Percentiles rank a stretch among this genome's conserved stretches.
Conservation (phyloP, 768 basidiomycete species). For the Harrya chromipes region DNA sequence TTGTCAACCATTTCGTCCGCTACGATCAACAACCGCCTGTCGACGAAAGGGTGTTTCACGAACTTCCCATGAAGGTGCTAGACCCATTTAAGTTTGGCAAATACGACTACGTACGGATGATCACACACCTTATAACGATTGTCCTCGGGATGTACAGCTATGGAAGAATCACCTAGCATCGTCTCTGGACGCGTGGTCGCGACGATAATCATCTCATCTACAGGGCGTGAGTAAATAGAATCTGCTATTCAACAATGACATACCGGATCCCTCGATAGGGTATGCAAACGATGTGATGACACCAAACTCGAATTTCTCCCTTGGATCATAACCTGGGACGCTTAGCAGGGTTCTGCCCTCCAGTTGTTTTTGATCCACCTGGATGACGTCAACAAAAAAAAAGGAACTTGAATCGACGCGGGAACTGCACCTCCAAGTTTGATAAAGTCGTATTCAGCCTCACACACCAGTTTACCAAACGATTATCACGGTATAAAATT, state of each 20-base stretch:
- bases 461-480: conserved; percentile 98
- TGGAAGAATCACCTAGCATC: conserved; percentile 96
- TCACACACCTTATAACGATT: conserved; percentile 76
- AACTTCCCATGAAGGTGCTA: conserved; percentile 94
- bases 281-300: conserved; percentile 97
- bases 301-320: conserved; percentile 96
- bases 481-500: conserved; percentile 90
- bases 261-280: conserved; percentile 80
- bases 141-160: conserved; percentile 95
- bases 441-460: conserved; percentile 93
- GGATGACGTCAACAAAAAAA: not conserved
- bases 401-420: no score
- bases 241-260: conserved; percentile 9
- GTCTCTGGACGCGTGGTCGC: conserved; percentile 99
- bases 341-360: conserved; percentile 79
- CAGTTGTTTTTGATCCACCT: conserved; percentile 93
- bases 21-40: conserved; percentile 84
- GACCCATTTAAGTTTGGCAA: not conserved
- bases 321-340: conserved; percentile 93
- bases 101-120: not conserved
- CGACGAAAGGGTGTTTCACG: conserved; percentile 83
- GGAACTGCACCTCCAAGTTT: conserved; percentile 80
- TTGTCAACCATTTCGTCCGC: conserved; percentile 89
- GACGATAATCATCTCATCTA: conserved; percentile 87
- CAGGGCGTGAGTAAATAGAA: not conserved